These are phyloP conservation scores for Dictyostelium citrinum DNA, from an alignment of 78 protist genomes.

Conservation along the genomic window DNA sequence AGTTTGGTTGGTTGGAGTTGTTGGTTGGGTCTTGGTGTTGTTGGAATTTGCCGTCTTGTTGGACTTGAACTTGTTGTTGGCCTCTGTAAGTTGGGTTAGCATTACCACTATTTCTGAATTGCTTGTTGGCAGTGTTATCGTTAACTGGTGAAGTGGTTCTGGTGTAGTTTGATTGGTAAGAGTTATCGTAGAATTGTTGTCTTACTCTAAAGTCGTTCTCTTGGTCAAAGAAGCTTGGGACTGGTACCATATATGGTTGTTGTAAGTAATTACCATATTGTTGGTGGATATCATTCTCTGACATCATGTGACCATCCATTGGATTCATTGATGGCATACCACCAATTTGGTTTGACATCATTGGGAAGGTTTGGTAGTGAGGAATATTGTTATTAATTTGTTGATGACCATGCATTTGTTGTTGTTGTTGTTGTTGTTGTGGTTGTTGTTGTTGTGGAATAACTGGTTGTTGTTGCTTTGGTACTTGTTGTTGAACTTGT, in stretches of 20 bases:
- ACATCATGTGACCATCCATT: conserved; percentile 23
- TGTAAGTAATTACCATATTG: conserved; percentile 1
- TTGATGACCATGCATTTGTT: not conserved
- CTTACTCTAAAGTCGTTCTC: conserved; percentile 30
- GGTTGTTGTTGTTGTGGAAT: conserved; percentile 1
- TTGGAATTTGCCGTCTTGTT: conserved; percentile 42
- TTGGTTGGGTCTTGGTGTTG: not conserved
- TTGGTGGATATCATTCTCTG: conserved; percentile 57
- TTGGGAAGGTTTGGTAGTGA: conserved; percentile 46
- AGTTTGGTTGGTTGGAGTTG: not conserved
- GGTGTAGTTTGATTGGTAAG: conserved; percentile 11
- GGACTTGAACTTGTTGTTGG: not conserved
- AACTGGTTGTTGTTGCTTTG: not conserved
- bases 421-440: not conserved
- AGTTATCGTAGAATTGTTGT: not conserved
- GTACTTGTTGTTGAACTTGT: conserved; percentile 9
- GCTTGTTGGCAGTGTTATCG: conserved; percentile 3
- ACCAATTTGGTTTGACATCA: conserved; percentile 28
- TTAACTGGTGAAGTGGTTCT: conserved; percentile 64
- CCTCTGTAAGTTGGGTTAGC: conserved; percentile 28
- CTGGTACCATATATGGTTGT: conserved; percentile 53
- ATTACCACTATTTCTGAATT: conserved; percentile 54
- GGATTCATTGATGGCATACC: conserved; percentile 51
- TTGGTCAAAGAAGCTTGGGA: conserved; percentile 7
- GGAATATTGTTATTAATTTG: not conserved